Evolutionary conservation across 1,139 yeast species (phyloP).

Genomic region (Zygotorulaspora mrakii): DNA sequence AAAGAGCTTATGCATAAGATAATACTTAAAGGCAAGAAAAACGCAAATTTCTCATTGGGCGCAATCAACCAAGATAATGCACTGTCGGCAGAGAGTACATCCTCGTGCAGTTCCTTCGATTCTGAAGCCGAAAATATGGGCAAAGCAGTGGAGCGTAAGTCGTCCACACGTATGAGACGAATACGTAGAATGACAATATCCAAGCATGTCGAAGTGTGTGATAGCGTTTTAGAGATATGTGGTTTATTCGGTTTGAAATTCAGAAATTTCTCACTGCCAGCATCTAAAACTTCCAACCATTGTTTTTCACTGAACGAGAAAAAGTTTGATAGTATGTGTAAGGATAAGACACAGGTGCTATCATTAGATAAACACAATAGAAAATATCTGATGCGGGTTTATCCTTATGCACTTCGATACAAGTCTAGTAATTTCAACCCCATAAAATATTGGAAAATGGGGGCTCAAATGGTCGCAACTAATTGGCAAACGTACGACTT

Average conservation of each 20-base stretch:
- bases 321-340: constrained; percentile 56
- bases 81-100: constrained; percentile 15
- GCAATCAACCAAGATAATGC: constrained; percentile 11
- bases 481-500: constrained; percentile 94
- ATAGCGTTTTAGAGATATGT: constrained; percentile 60
- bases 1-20: constrained; percentile 62
- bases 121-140: constrained; percentile 16
- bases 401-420: constrained; percentile 77
- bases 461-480: constrained; percentile 92
- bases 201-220: constrained; percentile 40
- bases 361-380: constrained; percentile 74
- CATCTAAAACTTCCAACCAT: constrained; percentile 75
- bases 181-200: constrained; percentile 25
- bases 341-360: constrained; percentile 51
- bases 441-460: constrained; percentile 71
- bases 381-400: constrained; percentile 71
- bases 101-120: constrained; percentile 31
- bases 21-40: constrained; percentile 70
- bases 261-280: constrained; percentile 79
- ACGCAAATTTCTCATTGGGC: constrained; percentile 31
- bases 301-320: constrained; percentile 85
- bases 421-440: constrained; percentile 82
- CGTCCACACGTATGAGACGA: constrained; percentile 13
- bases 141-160: constrained; percentile 13
- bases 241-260: constrained; percentile 70